A percentile compares a stretch with the other conserved stretches of the same genome.
Evolutionary conservation across 805 yeast species (phyloP).

Genomic region (Wilhelminamyces savonicus): DNA sequence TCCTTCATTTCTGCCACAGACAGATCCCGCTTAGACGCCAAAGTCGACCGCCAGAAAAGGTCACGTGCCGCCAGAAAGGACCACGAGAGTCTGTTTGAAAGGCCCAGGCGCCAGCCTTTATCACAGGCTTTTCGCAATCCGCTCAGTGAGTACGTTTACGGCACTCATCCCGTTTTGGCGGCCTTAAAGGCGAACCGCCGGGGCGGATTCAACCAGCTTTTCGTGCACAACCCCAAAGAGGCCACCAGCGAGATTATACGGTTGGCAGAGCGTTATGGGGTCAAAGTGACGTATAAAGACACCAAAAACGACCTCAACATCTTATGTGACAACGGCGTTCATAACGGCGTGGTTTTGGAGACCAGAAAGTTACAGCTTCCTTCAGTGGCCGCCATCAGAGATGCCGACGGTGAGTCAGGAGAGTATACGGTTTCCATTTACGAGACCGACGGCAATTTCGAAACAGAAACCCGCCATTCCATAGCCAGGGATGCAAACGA

Average conservation of each 20-base stretch:
- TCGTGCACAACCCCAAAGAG: conserved; percentile 36
- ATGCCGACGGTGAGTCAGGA: conserved; percentile 6
- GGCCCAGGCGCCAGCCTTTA: neutral
- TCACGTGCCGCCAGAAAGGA: conserved; percentile 9
- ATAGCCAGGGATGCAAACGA: conserved; percentile 19
- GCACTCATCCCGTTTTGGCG: conserved; percentile 68
- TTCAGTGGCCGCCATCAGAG: conserved; percentile 22
- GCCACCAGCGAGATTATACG: conserved; percentile 35
- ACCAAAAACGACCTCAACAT: conserved; percentile 51
- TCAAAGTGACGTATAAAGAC: conserved; percentile 29
- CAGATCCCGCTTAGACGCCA: conserved; percentile 19
- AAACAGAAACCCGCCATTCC: conserved; percentile 3
- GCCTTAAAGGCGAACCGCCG: conserved; percentile 58
- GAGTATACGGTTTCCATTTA: conserved; percentile 12
- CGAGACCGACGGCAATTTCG: conserved; percentile 11
- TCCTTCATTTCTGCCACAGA: conserved; percentile 59
- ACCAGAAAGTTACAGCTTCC: conserved; percentile 46
- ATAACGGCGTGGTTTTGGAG: conserved; percentile 73
- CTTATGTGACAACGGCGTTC: conserved; percentile 63
- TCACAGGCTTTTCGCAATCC: conserved; percentile 35
- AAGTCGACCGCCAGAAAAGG: conserved; percentile 27
- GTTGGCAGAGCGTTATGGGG: conserved; percentile 39
- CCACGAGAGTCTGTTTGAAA: conserved; percentile 2
- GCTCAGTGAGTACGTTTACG: conserved; percentile 63
- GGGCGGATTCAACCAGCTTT: conserved; percentile 44